phyloP scores from a whole-genome alignment of 2,329 filamentous ascomycete species.

The Aspergillus sp. region DNA sequence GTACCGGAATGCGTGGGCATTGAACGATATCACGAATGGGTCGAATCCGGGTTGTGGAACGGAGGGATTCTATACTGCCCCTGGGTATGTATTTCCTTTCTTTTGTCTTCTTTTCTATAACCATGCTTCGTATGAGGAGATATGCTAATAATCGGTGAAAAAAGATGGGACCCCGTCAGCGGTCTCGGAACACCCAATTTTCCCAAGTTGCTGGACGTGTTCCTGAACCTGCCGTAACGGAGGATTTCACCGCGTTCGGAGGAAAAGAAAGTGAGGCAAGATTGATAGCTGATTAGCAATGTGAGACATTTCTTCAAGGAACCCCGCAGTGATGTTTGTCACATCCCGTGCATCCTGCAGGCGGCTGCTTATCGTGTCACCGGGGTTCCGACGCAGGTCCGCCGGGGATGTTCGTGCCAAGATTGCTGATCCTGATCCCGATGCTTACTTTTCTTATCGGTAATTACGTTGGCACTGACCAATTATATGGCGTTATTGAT shows the following conservation, averaged over 20 bases:
- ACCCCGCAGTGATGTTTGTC: not conserved
- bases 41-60: constrained; percentile 9
- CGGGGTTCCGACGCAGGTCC: not conserved
- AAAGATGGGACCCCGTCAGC: constrained; percentile 11
- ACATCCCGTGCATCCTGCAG: not conserved
- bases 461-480: too few relatives aligned
- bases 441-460: too few relatives aligned
- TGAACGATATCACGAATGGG: constrained; percentile 14
- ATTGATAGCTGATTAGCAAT: not conserved
- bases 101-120: too few relatives aligned
- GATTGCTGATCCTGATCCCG: not conserved
- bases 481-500: too few relatives aligned
- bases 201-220: constrained; percentile 10
- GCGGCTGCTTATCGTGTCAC: not conserved
- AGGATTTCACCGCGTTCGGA: not conserved
- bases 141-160: not conserved
- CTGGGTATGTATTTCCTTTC: not conserved
- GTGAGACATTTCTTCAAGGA: not conserved
- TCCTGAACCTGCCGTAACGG: constrained; percentile 2
- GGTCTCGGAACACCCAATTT: constrained; percentile 10
- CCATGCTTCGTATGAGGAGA: too few relatives aligned
- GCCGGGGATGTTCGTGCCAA: not conserved
- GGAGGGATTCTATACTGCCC: constrained; percentile 9
- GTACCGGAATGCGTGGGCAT: constrained; percentile 1
- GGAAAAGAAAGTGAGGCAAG: not conserved